These are phyloP conservation scores for Setaria italica DNA, from an alignment of 202 grass and related monocot species.

Conservation along the genomic window DNA sequence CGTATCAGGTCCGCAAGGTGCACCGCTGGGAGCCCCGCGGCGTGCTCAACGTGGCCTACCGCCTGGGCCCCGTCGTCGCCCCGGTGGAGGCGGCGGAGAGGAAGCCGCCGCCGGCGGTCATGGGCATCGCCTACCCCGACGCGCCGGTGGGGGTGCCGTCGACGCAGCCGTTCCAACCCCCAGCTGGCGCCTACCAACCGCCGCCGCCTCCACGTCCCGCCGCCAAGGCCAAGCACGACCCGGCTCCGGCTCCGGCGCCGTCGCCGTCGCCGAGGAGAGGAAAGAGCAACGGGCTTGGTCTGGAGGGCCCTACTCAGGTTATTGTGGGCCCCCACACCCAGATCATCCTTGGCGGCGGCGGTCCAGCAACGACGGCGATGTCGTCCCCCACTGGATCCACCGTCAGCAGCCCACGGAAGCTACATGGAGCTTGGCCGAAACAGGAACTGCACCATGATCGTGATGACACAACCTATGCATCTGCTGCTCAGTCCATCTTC, in stretches of 20 bases:
- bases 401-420: background rate
- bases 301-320: background rate
- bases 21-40: constrained; percentile 53
- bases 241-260: background rate
- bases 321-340: constrained; percentile 2
- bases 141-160: background rate
- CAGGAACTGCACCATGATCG: background rate
- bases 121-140: constrained; percentile 18
- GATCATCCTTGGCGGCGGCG: background rate
- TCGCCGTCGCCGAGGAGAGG: background rate
- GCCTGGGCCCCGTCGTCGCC: constrained; percentile 48
- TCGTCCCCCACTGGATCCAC: background rate
- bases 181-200: background rate
- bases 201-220: background rate
- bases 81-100: background rate
- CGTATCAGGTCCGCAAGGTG: constrained; percentile 62
- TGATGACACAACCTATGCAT: background rate
- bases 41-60: constrained; percentile 63
- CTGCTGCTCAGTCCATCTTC: background rate
- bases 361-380: background rate
- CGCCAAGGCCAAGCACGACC: background rate
- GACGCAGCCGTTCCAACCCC: background rate
- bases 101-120: background rate
- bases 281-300: background rate
- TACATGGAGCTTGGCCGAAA: background rate